phyloP scores from a whole-genome alignment of 768 basidiomycete species.

The Amanita inopinata region DNA sequence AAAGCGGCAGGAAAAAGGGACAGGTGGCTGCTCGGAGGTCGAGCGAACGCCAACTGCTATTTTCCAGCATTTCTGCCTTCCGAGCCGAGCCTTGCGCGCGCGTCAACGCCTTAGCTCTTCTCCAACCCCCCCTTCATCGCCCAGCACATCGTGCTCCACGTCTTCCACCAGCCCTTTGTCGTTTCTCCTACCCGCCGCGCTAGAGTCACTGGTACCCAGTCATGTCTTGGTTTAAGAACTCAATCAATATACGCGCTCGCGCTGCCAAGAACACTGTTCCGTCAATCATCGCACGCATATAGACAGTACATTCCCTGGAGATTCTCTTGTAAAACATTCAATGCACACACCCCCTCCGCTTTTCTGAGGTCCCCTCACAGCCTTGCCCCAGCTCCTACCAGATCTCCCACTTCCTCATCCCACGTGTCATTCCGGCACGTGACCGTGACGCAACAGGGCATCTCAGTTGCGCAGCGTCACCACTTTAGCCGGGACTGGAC shows the following conservation, averaged over 20 bases:
- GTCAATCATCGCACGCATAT: too few relatives aligned
- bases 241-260: too few relatives aligned
- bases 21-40: conserved; percentile 54
- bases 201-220: background rate
- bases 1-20: conserved; percentile 48
- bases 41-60: conserved; percentile 16
- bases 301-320: too few relatives aligned
- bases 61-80: background rate
- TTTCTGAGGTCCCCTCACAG: too few relatives aligned
- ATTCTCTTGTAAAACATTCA: too few relatives aligned
- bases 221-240: too few relatives aligned
- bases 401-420: background rate
- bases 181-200: background rate
- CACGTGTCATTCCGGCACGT: conserved; percentile 6
- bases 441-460: conserved; percentile 5
- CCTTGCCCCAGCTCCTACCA: too few relatives aligned
- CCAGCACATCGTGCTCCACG: conserved; percentile 3
- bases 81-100: conserved; percentile 5
- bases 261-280: too few relatives aligned
- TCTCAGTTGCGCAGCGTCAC: too few relatives aligned
- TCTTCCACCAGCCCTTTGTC: conserved; percentile 1
- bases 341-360: too few relatives aligned
- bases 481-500: too few relatives aligned
- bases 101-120: conserved; percentile 5
- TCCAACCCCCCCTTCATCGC: conserved; percentile 7